Percentiles rank a stretch among this genome's conserved stretches.
phyloP scores from a whole-genome alignment of 2,329 filamentous ascomycete species.

The Sporothrix variecibatus region DNA sequence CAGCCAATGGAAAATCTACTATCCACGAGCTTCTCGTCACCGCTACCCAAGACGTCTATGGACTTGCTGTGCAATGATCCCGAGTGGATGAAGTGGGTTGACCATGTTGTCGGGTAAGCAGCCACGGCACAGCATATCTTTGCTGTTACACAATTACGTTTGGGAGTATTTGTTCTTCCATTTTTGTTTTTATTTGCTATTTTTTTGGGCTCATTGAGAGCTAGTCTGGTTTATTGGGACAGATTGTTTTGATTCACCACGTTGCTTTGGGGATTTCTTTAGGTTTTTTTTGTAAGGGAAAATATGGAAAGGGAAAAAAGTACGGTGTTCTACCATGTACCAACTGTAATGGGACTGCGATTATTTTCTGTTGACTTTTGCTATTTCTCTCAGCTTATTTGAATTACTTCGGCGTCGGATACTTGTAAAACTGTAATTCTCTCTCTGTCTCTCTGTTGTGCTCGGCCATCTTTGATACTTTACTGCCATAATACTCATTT shows the following conservation, averaged over 20 bases:
- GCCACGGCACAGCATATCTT: not conserved
- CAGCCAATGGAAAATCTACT: constrained; percentile 33
- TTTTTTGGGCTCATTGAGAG: not conserved
- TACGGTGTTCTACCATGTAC: not conserved
- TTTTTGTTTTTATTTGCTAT: not conserved
- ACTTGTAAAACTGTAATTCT: not conserved
- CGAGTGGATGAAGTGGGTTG: constrained; percentile 37
- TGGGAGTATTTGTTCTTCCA: not conserved
- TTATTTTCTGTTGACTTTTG: not conserved
- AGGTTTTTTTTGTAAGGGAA: not conserved
- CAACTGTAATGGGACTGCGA: not conserved
- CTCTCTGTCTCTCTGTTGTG: not conserved
- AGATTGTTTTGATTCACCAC: no score
- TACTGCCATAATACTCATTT: not conserved
- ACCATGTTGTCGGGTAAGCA: constrained; percentile 30
- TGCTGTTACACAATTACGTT: not conserved
- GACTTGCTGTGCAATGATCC: constrained; percentile 33
- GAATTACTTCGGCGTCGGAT: not conserved
- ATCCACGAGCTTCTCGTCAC: constrained; percentile 39
- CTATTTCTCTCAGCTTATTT: not conserved
- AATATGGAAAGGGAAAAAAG: not conserved
- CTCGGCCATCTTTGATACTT: not conserved
- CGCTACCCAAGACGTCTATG: constrained; percentile 38
- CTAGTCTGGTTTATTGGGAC: not conserved
- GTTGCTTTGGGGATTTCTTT: not conserved